Evolutionary conservation across 768 basidiomycete species (phyloP).

Genomic region (Pleurotus ostreatus): DNA sequence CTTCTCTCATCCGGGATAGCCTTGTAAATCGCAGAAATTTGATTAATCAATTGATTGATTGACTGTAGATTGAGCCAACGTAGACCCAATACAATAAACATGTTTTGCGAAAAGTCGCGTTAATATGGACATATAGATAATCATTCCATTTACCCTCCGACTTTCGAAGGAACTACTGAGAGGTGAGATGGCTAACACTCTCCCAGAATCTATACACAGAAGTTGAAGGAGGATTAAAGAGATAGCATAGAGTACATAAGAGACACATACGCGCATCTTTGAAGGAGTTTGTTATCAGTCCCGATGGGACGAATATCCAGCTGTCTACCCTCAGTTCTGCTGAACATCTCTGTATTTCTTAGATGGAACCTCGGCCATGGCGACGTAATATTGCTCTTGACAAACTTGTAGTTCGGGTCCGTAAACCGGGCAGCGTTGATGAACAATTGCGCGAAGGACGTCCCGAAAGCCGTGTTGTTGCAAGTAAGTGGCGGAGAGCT

Average conservation of each 20-base stretch:
- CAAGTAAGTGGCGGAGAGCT: slow-evolving; percentile 1
- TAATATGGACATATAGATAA: too few relatives aligned
- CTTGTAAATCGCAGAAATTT: too few relatives aligned
- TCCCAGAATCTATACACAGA: neutral
- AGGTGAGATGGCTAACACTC: neutral
- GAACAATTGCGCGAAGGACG: slow-evolving; percentile 18
- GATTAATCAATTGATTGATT: too few relatives aligned
- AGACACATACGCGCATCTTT: neutral
- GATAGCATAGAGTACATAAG: neutral
- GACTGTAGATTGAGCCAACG: too few relatives aligned
- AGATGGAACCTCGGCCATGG: slow-evolving; percentile 10
- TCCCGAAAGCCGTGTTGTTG: slow-evolving; percentile 19
- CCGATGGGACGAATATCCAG: neutral
- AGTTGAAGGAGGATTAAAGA: neutral
- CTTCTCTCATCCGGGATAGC: too few relatives aligned
- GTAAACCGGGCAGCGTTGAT: slow-evolving; percentile 16
- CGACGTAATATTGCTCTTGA: slow-evolving; percentile 14
- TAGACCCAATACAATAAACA: too few relatives aligned
- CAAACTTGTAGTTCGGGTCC: slow-evolving; percentile 15
- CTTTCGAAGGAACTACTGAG: neutral
- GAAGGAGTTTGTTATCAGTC: neutral
- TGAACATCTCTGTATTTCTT: slow-evolving; percentile 27
- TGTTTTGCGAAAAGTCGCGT: too few relatives aligned
- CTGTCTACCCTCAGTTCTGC: slow-evolving; percentile 9
- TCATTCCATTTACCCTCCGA: too few relatives aligned